These are phyloP conservation scores for Phytophthora sansomeana DNA, from an alignment of 352 stramenopile species.

Conservation along the genomic window DNA sequence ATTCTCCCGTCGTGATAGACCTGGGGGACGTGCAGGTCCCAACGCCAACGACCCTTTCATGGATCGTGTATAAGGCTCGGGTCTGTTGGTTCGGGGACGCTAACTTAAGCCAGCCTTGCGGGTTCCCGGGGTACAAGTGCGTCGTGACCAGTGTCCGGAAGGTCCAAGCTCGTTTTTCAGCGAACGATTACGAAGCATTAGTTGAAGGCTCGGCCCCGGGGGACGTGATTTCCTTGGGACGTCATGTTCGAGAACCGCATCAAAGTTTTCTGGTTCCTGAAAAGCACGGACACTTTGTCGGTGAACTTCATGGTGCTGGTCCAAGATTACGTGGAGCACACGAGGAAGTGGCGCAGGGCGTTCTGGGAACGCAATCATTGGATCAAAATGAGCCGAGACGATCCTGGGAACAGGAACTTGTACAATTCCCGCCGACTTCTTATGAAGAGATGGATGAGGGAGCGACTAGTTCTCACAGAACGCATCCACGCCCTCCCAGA, in stretches of 20 bases:
- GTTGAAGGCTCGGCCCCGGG: background rate
- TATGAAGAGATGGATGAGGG: background rate
- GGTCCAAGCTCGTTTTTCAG: background rate
- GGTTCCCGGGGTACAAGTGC: too few species aligned
- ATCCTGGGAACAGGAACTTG: background rate
- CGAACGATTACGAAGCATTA: background rate
- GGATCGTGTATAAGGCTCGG: background rate
- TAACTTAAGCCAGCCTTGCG: background rate
- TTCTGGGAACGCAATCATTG: background rate
- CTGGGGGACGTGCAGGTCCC: background rate
- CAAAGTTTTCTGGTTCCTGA: too few species aligned
- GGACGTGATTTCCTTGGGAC: background rate
- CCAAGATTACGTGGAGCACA: too few species aligned
- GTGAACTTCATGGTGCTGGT: too few species aligned
- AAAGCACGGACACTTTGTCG: too few species aligned
- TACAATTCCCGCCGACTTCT: background rate
- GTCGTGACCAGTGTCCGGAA: too few species aligned
- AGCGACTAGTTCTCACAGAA: background rate
- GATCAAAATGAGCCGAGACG: background rate
- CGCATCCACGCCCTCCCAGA: background rate
- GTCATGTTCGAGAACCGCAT: background rate
- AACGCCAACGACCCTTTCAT: background rate
- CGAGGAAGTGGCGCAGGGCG: too few species aligned
- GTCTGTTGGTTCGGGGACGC: background rate
- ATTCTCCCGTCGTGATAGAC: too few species aligned